Evolutionary conservation across 768 basidiomycete species (phyloP).

Genomic region (Lactarius vividus): DNA sequence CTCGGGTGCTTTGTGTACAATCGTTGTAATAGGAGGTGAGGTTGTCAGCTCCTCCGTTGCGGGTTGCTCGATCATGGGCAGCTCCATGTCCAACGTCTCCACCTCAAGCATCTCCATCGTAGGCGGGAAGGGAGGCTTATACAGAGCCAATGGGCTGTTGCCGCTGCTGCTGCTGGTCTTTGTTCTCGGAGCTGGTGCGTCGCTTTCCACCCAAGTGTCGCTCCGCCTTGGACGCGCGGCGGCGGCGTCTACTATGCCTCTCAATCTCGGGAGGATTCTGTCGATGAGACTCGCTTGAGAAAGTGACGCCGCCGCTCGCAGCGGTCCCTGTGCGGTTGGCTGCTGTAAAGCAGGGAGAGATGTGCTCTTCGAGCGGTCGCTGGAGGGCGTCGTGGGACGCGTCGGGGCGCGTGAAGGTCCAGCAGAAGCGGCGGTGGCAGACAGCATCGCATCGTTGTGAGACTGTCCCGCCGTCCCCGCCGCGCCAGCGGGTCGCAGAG

Average conservation of each 20-base stretch:
- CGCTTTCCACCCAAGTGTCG: conserved; percentile 2
- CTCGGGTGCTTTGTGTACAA: background rate
- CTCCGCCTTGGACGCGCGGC: background rate
- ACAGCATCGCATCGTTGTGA: background rate
- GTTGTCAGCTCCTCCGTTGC: background rate
- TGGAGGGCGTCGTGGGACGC: background rate
- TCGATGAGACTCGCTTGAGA: background rate
- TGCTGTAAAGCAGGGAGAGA: background rate
- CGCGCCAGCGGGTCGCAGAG: background rate
- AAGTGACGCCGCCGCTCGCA: background rate
- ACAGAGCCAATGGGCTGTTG: background rate
- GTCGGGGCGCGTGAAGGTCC: background rate
- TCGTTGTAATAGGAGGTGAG: background rate
- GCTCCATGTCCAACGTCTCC: background rate
- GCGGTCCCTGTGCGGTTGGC: background rate
- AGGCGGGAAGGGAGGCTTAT: background rate
- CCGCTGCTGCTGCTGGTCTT: background rate
- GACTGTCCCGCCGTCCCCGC: background rate
- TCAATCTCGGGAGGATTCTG: conserved; percentile 2
- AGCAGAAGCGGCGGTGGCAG: background rate
- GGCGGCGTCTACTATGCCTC: background rate
- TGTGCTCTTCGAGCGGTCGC: background rate
- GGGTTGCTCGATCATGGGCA: background rate
- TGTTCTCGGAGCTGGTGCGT: background rate
- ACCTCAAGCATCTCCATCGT: background rate